phyloP scores from a whole-genome alignment of 2,329 filamentous ascomycete genomes.

The Neoarthrinium moseri region DNA sequence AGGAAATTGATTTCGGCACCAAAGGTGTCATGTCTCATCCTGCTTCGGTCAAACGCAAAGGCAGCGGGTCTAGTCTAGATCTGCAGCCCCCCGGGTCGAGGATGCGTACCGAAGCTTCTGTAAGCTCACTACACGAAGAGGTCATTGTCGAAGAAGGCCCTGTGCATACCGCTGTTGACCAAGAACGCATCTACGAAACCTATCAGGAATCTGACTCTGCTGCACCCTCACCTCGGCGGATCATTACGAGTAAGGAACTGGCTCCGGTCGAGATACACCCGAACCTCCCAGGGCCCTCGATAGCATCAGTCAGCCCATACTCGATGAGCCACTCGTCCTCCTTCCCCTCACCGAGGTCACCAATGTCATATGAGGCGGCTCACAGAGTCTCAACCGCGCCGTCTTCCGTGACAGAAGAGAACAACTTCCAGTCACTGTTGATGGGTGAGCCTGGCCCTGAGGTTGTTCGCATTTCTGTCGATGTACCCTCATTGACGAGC shows the following conservation, averaged over 20 bases:
- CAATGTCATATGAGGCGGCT: slow-evolving; percentile 68
- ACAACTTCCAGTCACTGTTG: slow-evolving; percentile 67
- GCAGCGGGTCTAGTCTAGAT: slow-evolving; percentile 45
- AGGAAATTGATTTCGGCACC: slow-evolving; percentile 23
- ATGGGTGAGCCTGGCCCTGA: slow-evolving; percentile 75
- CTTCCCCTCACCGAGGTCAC: slow-evolving; percentile 67
- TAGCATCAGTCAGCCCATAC: slow-evolving; percentile 61
- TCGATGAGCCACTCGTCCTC: slow-evolving; percentile 65
- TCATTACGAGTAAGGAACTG: slow-evolving; percentile 42
- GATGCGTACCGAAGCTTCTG: slow-evolving; percentile 48
- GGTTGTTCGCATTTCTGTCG: slow-evolving; percentile 64
- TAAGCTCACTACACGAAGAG: slow-evolving; percentile 50
- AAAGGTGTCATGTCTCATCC: slow-evolving; percentile 11
- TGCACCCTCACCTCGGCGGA: slow-evolving; percentile 44
- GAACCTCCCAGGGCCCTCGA: slow-evolving; percentile 40
- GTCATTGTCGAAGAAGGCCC: slow-evolving; percentile 47
- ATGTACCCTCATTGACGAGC: slow-evolving; percentile 72
- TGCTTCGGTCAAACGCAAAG: slow-evolving; percentile 38
- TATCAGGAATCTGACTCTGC: slow-evolving; percentile 37
- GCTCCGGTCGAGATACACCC: slow-evolving; percentile 50
- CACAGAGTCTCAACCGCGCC: slow-evolving; percentile 73
- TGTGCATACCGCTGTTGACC: slow-evolving; percentile 36
- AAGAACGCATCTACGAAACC: slow-evolving; percentile 32
- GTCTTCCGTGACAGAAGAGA: slow-evolving; percentile 71
- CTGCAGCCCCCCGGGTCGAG: slow-evolving; percentile 32